phyloP scores from a whole-genome alignment of 352 stramenopile genomes.

The Plasmopara halstedii region DNA sequence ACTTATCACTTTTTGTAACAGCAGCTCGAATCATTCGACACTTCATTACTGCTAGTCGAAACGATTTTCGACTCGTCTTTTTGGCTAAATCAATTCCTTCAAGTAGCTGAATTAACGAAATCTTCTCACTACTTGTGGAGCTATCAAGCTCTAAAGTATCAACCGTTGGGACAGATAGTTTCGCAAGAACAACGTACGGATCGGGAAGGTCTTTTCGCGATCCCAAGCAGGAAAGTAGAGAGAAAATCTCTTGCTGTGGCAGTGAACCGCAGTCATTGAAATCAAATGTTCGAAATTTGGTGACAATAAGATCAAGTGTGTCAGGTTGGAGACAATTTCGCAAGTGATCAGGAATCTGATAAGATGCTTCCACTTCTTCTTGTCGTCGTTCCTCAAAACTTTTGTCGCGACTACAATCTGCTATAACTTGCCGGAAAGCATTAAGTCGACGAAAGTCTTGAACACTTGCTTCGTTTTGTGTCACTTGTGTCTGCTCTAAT shows the following conservation, averaged over 20 bases:
- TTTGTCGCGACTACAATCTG: conserved; percentile 24
- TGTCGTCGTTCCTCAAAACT: conserved; percentile 11
- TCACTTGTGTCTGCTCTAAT: conserved; percentile 1
- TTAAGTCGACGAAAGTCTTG: conserved; percentile 19
- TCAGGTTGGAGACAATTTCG: conserved; percentile 22
- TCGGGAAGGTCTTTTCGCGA: conserved; percentile 32
- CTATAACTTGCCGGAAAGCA: conserved; percentile 33
- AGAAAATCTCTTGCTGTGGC: conserved; percentile 31
- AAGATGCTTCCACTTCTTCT: conserved; percentile 16
- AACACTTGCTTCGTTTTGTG: background rate
- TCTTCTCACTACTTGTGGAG: background rate
- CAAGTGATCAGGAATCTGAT: conserved; percentile 24
- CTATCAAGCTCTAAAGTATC: background rate
- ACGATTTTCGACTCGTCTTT: background rate
- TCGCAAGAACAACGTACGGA: conserved; percentile 29
- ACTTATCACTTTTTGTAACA: background rate
- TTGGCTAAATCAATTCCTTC: conserved; percentile 18
- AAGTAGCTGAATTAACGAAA: conserved; percentile 23
- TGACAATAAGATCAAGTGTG: conserved; percentile 20
- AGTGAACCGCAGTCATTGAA: conserved; percentile 31
- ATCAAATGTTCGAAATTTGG: conserved; percentile 39
- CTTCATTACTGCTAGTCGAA: conserved; percentile 7
- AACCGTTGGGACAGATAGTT: conserved; percentile 4
- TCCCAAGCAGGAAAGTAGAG: conserved; percentile 29
- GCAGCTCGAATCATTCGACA: background rate